Conservation (phyloP, 2,329 filamentous ascomycete species). For the Coniochaeta pulveracea region DNA sequence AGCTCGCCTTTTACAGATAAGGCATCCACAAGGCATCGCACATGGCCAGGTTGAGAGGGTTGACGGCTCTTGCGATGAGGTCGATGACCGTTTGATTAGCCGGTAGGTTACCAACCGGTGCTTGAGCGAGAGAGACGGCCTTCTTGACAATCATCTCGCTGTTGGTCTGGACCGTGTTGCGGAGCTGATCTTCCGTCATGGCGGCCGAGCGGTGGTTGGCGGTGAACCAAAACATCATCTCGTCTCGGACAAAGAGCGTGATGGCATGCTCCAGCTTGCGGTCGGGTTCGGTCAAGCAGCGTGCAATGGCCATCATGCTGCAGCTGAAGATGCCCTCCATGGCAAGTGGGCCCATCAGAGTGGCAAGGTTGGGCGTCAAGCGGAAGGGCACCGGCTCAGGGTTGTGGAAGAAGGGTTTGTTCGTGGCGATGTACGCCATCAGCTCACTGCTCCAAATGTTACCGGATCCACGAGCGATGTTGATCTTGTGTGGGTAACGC, state of each 20-base stretch:
- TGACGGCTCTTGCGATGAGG: slow-evolving; percentile 81
- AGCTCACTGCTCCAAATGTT: slow-evolving; percentile 96
- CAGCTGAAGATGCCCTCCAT: slow-evolving; percentile 96
- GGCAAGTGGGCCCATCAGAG: slow-evolving; percentile 87
- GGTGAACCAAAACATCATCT: slow-evolving; percentile 96
- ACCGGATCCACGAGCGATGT: slow-evolving; percentile 76
- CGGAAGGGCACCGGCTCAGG: slow-evolving; percentile 94
- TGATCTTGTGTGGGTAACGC: slow-evolving; percentile 90
- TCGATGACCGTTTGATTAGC: slow-evolving; percentile 97
- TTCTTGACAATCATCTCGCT: slow-evolving; percentile 87
- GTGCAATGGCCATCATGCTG: slow-evolving; percentile 89
- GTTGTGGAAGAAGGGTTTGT: slow-evolving; percentile 86
- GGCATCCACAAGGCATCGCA: slow-evolving; percentile 97
- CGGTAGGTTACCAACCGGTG: slow-evolving; percentile 68
- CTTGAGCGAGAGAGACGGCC: slow-evolving; percentile 72
- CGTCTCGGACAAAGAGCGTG: slow-evolving; percentile 88
- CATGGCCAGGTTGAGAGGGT: slow-evolving; percentile 77
- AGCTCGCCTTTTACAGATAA: too few species aligned
- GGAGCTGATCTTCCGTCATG: slow-evolving; percentile 52
- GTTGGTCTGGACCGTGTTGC: slow-evolving; percentile 57
- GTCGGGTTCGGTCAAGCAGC: slow-evolving; percentile 82
- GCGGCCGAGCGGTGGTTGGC: slow-evolving; percentile 53
- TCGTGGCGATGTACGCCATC: slow-evolving; percentile 76
- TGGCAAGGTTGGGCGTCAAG: slow-evolving; percentile 90
- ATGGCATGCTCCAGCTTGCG: slow-evolving; percentile 91